A percentile compares a stretch with the other conserved stretches of the same genome.
Evolutionary conservation across 176 grass and related monocot species (phyloP).

Genomic region (Thalia dealbata): DNA sequence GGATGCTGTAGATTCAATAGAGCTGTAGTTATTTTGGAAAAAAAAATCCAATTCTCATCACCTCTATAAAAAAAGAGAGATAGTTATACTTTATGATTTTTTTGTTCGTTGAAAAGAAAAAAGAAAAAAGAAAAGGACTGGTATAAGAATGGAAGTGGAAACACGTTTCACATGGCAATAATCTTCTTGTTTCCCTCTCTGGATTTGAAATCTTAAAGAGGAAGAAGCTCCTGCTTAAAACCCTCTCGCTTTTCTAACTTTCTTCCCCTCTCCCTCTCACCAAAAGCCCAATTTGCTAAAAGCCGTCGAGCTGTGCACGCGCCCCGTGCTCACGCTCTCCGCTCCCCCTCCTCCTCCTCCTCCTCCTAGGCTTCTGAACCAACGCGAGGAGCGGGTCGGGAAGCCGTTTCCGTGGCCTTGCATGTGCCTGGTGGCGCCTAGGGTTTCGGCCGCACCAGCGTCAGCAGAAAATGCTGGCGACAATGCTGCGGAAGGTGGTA

Average conservation of each 20-base stretch:
- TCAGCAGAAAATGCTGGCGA: background rate
- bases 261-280: background rate
- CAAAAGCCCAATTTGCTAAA: background rate
- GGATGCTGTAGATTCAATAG: too few species aligned
- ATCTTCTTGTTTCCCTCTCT: background rate
- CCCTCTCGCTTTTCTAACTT: background rate
- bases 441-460: background rate
- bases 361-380: background rate
- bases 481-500: background rate
- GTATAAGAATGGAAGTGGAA: background rate
- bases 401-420: background rate
- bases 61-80: too few species aligned
- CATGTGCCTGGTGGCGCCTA: background rate
- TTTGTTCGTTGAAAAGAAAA: too few species aligned
- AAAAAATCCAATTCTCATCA: too few species aligned
- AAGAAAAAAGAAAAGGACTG: too few species aligned
- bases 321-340: background rate
- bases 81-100: too few species aligned
- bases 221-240: background rate
- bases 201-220: background rate
- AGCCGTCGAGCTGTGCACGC: background rate
- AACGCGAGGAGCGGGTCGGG: background rate
- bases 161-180: background rate
- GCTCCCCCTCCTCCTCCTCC: background rate
- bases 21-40: too few species aligned